Conservation (phyloP, 306 rosid genomes). For the Cucumis cinereus region DNA sequence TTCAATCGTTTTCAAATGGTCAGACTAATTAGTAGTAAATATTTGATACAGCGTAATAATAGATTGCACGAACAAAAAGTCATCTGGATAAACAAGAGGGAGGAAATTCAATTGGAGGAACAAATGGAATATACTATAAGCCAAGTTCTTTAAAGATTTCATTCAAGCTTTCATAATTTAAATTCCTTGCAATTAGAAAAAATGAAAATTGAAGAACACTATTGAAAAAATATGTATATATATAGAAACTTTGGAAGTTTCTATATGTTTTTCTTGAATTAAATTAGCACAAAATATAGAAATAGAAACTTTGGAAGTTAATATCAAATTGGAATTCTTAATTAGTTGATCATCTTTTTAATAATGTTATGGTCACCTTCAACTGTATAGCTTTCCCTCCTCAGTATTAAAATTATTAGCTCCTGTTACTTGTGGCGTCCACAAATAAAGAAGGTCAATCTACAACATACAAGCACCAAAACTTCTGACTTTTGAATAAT, state of each 20-base stretch:
- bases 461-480: background rate
- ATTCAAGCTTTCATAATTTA: background rate
- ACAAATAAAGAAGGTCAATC: background rate
- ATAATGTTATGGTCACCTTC: background rate
- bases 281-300: background rate
- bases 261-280: background rate
- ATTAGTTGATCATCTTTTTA: background rate
- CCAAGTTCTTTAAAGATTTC: background rate
- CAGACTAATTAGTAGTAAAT: background rate
- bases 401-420: background rate
- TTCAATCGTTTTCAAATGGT: background rate
- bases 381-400: background rate
- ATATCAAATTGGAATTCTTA: background rate
- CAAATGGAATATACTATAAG: background rate
- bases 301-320: background rate
- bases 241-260: too few relatives aligned
- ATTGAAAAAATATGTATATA: background rate
- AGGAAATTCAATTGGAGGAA: background rate
- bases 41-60: background rate
- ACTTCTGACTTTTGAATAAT: conserved; percentile 4
- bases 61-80: background rate
- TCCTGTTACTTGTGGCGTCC: background rate
- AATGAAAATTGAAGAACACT: background rate
- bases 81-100: background rate
- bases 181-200: background rate